Percentiles rank a stretch among this genome's conserved stretches.
Evolutionary conservation across 345 rosid genomes (phyloP).

Genomic region (Murraya koenigii): DNA sequence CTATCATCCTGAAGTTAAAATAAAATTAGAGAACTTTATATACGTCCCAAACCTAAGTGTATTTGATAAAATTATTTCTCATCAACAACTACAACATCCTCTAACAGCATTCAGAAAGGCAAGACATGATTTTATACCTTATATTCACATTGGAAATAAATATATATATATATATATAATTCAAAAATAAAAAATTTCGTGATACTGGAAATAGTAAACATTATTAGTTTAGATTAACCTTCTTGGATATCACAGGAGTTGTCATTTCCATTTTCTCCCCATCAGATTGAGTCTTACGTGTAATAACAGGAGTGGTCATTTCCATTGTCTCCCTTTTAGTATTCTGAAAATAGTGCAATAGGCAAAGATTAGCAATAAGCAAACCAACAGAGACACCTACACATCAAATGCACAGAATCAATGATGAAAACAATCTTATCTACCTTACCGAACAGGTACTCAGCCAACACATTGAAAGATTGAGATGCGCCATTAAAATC

Average conservation of each 20-base stretch:
- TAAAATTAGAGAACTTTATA: background rate
- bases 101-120: background rate
- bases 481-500: conserved; percentile 71
- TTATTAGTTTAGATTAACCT: conserved; percentile 37
- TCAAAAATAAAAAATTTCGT: background rate
- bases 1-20: background rate
- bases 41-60: background rate
- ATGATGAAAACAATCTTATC: conserved; percentile 7
- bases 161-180: background rate
- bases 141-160: background rate
- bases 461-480: conserved; percentile 83
- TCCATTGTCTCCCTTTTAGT: conserved; percentile 62
- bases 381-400: background rate
- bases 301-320: conserved; percentile 90
- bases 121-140: background rate
- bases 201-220: background rate
- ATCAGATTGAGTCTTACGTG: conserved; percentile 52
- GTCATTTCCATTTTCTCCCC: conserved; percentile 95
- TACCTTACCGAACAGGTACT: conserved; percentile 97
- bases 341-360: conserved; percentile 44
- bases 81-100: background rate
- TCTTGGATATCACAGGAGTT: conserved; percentile 77
- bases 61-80: background rate
- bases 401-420: background rate
- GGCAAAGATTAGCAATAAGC: conserved; percentile 9